phyloP scores from a whole-genome alignment of 2,329 filamentous ascomycete species.

The Rugonectria rugulosa region DNA sequence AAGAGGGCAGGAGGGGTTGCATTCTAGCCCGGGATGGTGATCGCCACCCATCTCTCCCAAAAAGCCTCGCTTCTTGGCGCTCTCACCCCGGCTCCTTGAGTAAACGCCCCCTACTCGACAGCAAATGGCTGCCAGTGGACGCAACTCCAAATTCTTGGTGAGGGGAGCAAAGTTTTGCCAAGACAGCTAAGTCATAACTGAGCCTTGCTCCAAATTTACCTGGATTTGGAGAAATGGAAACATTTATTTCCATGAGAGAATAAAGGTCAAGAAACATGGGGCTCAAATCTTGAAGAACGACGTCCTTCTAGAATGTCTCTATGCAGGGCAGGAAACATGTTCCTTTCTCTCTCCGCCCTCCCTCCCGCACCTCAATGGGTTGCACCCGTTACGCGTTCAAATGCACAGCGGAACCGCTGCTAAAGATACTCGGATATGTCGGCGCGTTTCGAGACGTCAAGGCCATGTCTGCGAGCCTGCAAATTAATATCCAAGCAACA shows the following conservation, averaged over 20 bases:
- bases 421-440: conserved; percentile 13
- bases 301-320: neutral
- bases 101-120: neutral
- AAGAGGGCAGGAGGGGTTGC: neutral
- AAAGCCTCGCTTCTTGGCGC: neutral
- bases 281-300: neutral
- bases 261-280: neutral
- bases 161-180: conserved; percentile 20
- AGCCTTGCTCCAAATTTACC: conserved; percentile 19
- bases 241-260: too few relatives aligned
- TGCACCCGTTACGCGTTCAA: conserved; percentile 4
- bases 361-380: neutral
- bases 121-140: conserved; percentile 3
- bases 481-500: conserved; percentile 18
- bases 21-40: neutral
- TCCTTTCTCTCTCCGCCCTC: too few relatives aligned
- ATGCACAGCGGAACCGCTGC: conserved; percentile 19
- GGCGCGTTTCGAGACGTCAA: conserved; percentile 12
- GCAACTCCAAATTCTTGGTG: conserved; percentile 30
- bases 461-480: conserved; percentile 3
- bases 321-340: neutral
- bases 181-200: conserved; percentile 1
- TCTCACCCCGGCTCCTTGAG: neutral
- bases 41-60: neutral
- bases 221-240: conserved; percentile 26